phyloP scores from a whole-genome alignment of 768 basidiomycete species.

The Boletus speciosus region DNA sequence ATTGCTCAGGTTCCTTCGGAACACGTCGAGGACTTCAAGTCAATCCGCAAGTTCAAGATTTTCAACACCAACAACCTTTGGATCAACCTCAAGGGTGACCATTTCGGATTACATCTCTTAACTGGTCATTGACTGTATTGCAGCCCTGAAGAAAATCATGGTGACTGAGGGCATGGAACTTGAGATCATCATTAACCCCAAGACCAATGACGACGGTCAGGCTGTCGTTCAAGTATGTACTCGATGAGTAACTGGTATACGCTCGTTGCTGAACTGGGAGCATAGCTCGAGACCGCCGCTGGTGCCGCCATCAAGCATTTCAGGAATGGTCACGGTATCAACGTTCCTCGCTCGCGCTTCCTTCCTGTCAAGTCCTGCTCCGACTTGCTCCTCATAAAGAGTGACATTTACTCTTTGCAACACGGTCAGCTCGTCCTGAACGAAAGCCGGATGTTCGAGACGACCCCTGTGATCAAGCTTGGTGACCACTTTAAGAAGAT shows the following conservation, averaged over 20 bases:
- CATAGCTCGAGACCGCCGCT: conserved; percentile 67
- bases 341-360: conserved; percentile 72
- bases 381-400: conserved; percentile 62
- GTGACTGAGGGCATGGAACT: conserved; percentile 63
- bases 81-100: conserved; percentile 47
- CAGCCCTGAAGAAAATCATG: conserved; percentile 74
- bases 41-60: conserved; percentile 75
- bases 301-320: conserved; percentile 77
- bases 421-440: conserved; percentile 69
- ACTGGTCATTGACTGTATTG: conserved; percentile 1
- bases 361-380: conserved; percentile 64
- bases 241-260: not conserved
- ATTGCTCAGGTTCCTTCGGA: conserved; percentile 73
- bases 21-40: conserved; percentile 74
- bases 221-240: conserved; percentile 59
- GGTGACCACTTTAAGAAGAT: conserved; percentile 79
- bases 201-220: conserved; percentile 65
- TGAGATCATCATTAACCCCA: conserved; percentile 78
- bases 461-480: conserved; percentile 72
- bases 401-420: conserved; percentile 65
- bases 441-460: conserved; percentile 52
- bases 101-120: not conserved
- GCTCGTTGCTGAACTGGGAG: not conserved
- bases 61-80: conserved; percentile 74
- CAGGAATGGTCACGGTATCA: conserved; percentile 62